Evolutionary conservation across 805 yeast genomes (phyloP).

Genomic region (Candida sithepensis): DNA sequence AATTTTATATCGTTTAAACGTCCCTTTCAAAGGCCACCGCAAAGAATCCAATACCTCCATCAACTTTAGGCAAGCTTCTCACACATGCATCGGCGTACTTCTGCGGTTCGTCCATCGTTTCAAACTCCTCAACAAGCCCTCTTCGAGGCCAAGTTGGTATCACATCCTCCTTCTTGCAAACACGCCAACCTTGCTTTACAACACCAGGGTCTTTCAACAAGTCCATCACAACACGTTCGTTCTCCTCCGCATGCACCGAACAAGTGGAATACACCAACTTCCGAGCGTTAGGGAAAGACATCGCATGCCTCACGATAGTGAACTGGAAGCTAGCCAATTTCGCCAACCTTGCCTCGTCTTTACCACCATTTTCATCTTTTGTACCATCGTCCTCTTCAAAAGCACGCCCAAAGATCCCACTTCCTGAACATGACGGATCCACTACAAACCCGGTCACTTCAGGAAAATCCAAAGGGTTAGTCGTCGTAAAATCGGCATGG

Average conservation of each 20-base stretch:
- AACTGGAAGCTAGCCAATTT: conserved; percentile 85
- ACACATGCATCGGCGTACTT: conserved; percentile 81
- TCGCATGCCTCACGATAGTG: conserved; percentile 83
- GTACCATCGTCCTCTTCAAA: conserved; percentile 46
- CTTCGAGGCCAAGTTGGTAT: conserved; percentile 85
- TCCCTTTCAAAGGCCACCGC: conserved; percentile 82
- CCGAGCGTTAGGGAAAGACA: conserved; percentile 70
- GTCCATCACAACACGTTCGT: conserved; percentile 86
- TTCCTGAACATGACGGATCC: conserved; percentile 97
- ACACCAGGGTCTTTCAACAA: conserved; percentile 66
- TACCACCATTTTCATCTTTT: conserved; percentile 38
- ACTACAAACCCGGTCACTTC: conserved; percentile 79
- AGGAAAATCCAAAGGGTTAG: conserved; percentile 54
- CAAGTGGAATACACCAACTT: conserved; percentile 93
- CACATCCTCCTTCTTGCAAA: conserved; percentile 56
- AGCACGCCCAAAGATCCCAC: conserved; percentile 94
- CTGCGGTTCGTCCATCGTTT: conserved; percentile 42
- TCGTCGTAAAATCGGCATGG: conserved; percentile 59
- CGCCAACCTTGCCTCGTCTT: conserved; percentile 53
- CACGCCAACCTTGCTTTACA: conserved; percentile 67
- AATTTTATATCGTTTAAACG: too few relatives aligned
- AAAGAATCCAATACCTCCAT: conserved; percentile 98
- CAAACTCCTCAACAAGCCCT: conserved; percentile 72
- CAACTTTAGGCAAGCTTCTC: conserved; percentile 77
- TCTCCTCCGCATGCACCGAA: conserved; percentile 90